A percentile compares a stretch with the other conserved stretches of the same genome.
Conservation (phyloP, 805 yeast genomes). For the Wickerhamiella shivajii region DNA sequence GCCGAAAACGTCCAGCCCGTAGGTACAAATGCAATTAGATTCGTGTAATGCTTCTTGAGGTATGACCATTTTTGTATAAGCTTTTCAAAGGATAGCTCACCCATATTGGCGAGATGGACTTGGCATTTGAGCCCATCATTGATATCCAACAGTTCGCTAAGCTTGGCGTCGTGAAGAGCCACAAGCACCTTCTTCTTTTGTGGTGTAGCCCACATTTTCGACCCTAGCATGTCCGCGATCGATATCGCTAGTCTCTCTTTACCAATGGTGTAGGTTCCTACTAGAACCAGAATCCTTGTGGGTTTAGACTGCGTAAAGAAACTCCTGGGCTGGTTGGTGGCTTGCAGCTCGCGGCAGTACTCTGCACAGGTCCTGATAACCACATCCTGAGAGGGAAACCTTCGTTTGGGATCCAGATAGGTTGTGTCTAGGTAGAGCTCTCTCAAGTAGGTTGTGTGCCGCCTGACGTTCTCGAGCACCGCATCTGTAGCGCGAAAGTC, state of each 20-base stretch:
- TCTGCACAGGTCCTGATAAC: constrained; percentile 50
- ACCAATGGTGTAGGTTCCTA: constrained; percentile 88
- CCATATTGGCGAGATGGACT: constrained; percentile 65
- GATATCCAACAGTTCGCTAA: constrained; percentile 27
- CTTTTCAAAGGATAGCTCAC: constrained; percentile 29
- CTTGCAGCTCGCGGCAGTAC: constrained; percentile 32
- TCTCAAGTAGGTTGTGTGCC: constrained; percentile 20
- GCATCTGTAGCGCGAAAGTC: constrained; percentile 63
- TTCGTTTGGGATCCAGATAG: constrained; percentile 57
- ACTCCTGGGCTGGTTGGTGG: constrained; percentile 19
- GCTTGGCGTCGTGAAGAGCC: constrained; percentile 31
- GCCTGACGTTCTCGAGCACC: constrained; percentile 28
- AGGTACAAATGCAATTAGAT: constrained; percentile 63
- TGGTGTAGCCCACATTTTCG: constrained; percentile 31
- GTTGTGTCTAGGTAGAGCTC: constrained; percentile 77
- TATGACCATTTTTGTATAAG: constrained; percentile 37
- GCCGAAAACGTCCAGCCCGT: constrained; percentile 76
- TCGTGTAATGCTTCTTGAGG: constrained; percentile 35
- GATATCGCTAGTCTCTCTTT: constrained; percentile 70
- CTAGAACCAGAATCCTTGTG: constrained; percentile 38
- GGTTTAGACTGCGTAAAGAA: constrained; percentile 14
- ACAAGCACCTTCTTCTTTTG: constrained; percentile 34
- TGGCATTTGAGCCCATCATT: constrained; percentile 34
- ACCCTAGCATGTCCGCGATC: constrained; percentile 24
- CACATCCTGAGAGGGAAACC: constrained; percentile 61